Base-by-base conservation (phyloP, 2,329 filamentous ascomycete genomes). In the Phialemoniopsis sp. region DNA sequence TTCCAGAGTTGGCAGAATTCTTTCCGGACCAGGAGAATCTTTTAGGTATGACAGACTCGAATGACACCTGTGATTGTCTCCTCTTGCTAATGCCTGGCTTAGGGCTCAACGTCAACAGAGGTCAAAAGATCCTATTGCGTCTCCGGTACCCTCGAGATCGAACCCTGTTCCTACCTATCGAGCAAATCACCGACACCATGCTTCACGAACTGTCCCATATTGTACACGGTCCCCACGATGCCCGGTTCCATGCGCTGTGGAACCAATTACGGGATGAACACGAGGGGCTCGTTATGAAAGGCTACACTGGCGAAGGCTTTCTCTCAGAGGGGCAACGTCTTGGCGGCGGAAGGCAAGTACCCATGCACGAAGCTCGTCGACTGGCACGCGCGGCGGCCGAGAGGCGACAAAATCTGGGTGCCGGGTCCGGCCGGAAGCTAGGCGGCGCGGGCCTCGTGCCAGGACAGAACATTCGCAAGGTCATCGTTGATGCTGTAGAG, bases 191-290 rank as follows among this genome's bases (percentile, higher is more conserved):
- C 32, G 89, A 96, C 60, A 97, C 91, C 0, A 86, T 97, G 81
- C 78, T 97, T 15, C 91, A 97, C 58, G 91, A 97, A 69, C 77
- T 97, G 3, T 83, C 80, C n/a, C 91, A 97, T 55, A 95, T 86
- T 48, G 77, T 89, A 10, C 81, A 85, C 59, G 89, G 88, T 0
- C 87, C 87, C 2, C 91, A 97, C 58, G 81, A 96, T 55, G 74
- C 71, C 34, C 76, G 85, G 29, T 97, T 97, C 55, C 81, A 95
- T 50, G 82, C 82, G 1, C 68, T 96, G 5, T 95, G 90, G 88
- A 84, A 95, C 51, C 85, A 95, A 56, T 76, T 96, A 5, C 81
- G 91, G 15, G 87, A 91, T 42, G 90, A 96, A 62, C 83, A 91
- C 52, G 79, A 89, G 52, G 78, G 80, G 3, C 73, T 96, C 7